These are phyloP conservation scores for Pulicaria dysenterica DNA, from an alignment of 129 eudicot species.

Conservation along the genomic window DNA sequence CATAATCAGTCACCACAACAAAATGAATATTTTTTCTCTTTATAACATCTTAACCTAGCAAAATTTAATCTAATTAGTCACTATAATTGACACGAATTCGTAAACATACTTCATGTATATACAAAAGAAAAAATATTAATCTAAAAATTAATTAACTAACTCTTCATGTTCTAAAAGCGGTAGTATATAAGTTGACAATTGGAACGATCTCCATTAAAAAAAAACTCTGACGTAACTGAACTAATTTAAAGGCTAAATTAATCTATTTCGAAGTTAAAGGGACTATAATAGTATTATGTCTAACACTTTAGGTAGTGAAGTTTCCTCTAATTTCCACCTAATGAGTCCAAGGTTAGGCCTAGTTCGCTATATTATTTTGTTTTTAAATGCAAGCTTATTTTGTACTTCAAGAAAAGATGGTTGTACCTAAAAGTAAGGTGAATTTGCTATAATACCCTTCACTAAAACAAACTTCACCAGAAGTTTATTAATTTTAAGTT, in stretches of 20 bases:
- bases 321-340: constrained; percentile 26
- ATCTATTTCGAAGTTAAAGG: constrained; percentile 1
- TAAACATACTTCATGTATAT: too few relatives aligned
- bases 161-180: too few relatives aligned
- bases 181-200: not conserved
- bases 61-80: too few relatives aligned
- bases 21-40: too few relatives aligned
- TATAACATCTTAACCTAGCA: too few relatives aligned
- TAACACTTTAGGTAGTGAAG: constrained; percentile 7
- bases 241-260: not conserved
- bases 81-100: too few relatives aligned
- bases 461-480: not conserved
- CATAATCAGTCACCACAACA: too few relatives aligned
- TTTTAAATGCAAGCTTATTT: constrained; percentile 7
- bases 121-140: too few relatives aligned
- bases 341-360: constrained; percentile 12
- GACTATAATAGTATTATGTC: not conserved
- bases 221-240: not conserved
- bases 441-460: constrained; percentile 19
- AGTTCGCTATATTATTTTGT: constrained; percentile 9
- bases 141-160: too few relatives aligned
- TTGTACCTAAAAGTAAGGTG: constrained; percentile 33
- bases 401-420: constrained; percentile 32
- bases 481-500: too few relatives aligned
- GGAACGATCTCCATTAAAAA: not conserved